Evolutionary conservation across 768 basidiomycete genomes (phyloP).

Genomic region (Pholiota molesta): DNA sequence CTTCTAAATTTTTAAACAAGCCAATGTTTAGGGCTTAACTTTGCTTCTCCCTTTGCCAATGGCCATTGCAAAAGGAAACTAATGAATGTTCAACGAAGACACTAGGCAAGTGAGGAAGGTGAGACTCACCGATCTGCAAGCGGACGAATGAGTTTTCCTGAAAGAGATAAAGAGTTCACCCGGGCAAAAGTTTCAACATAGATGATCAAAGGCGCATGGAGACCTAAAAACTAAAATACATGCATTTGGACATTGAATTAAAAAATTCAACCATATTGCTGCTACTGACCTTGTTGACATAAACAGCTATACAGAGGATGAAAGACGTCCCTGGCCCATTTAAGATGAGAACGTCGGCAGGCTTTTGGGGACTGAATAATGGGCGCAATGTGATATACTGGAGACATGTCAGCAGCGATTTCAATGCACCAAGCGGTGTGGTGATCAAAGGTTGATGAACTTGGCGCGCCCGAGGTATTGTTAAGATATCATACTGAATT

Average conservation of each 20-base stretch:
- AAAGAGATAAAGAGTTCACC: constrained; percentile 77
- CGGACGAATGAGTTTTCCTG: constrained; percentile 79
- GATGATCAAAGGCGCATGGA: constrained; percentile 71
- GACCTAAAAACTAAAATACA: constrained; percentile 68
- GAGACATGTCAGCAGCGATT: constrained; percentile 64
- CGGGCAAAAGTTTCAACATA: constrained; percentile 97
- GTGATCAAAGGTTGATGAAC: constrained; percentile 83
- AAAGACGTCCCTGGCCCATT: constrained; percentile 98
- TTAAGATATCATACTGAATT: constrained; percentile 52
- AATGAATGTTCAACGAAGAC: neutral
- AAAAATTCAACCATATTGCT: neutral
- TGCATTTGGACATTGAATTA: no score
- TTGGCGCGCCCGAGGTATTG: constrained; percentile 83
- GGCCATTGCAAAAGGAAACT: constrained; percentile 94
- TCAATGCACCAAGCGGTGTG: constrained; percentile 63
- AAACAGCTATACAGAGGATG: constrained; percentile 69
- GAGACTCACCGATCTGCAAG: constrained; percentile 74
- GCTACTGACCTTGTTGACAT: constrained; percentile 64
- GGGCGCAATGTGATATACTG: constrained; percentile 63
- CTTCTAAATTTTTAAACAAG: constrained; percentile 12
- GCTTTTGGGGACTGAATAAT: constrained; percentile 32
- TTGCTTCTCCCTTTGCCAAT: constrained; percentile 33
- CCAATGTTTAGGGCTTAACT: constrained; percentile 15
- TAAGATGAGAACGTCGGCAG: constrained; percentile 77
- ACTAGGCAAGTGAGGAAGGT: neutral